These are phyloP conservation scores for Trichoderma aggressivum DNA, from an alignment of 2,329 filamentous ascomycete genomes.

Conservation along the genomic window DNA sequence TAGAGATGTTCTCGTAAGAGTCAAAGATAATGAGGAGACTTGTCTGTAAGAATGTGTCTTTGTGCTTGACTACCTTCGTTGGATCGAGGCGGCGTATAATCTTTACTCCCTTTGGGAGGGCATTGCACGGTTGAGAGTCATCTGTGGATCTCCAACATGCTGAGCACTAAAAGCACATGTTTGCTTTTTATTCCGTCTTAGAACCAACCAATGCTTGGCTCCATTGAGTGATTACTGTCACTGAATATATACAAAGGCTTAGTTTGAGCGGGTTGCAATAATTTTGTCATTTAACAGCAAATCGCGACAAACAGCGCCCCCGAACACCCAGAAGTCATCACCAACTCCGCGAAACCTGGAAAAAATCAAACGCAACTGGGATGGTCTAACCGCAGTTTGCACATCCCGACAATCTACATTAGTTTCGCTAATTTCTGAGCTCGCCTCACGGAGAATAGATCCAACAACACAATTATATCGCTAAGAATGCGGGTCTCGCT, in stretches of 20 bases:
- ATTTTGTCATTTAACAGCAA: not conserved
- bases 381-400: not conserved
- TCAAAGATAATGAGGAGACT: not conserved
- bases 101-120: not conserved
- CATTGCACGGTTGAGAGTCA: not conserved
- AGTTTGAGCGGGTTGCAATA: not conserved
- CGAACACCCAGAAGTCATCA: not conserved
- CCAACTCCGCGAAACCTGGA: not conserved
- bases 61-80: not conserved
- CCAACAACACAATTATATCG: not conserved
- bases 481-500: not conserved
- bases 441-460: not conserved
- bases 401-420: not conserved
- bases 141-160: not conserved
- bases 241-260: not conserved
- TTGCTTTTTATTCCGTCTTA: not conserved
- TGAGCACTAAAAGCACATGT: not conserved
- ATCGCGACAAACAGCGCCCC: not conserved
- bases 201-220: not conserved
- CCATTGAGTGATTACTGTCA: not conserved
- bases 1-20: not conserved
- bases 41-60: not conserved
- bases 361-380: not conserved
- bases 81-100: not conserved
- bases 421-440: not conserved